Evolutionary conservation across 192 early-diverging fungal species (phyloP), one percentile per base, ranked within the genome.

Genomic region (Phlyctochytrium planicorne): DNA sequence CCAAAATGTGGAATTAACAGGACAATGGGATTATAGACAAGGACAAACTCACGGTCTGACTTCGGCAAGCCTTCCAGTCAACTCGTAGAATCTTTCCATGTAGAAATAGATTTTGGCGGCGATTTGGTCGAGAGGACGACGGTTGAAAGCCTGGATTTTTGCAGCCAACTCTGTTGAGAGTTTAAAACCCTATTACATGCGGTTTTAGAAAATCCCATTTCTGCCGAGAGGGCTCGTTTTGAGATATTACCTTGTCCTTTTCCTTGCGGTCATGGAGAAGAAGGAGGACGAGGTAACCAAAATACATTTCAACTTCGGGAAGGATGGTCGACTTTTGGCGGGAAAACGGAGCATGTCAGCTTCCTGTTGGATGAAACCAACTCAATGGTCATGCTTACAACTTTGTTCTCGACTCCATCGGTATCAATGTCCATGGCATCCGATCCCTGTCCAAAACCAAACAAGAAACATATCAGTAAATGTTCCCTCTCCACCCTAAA

Each of bases 101-200:
- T 95, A 99, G 74, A 96, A 99, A 81, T 92, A 95, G 25, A 96
- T 76, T 59, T 91, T 89, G 52, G 95, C 94, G 0, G 89, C 85
- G 47, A 99, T 72, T 40, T 91, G 90, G 75, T 99, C 97, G 70
- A 98, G 60, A 0, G 93, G 94, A 70, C 96, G 86, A 63, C 95
- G 86, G 79, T 96, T 98, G 36, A 88, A 73, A 6, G 75, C 71
- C 61, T 87, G 79, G 34, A 92, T 77, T 40, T 74, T 76, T 10
- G 82, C 80, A 32, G 93, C 86, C 0, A 92, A 84, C 24, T 78
- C 79, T 17, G 82, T 83, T 1, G 91, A 81, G 40, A 95, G 72
- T 53, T 80, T 73, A 34, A 85, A 79, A 30, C 93, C 92, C 91
- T 90, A 72, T 53, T 52, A 47, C 6, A 47, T 47, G 40, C 40